Conservation (phyloP, 1,284 basidiomycete genomes). For the Moesziomyces antarcticus region DNA sequence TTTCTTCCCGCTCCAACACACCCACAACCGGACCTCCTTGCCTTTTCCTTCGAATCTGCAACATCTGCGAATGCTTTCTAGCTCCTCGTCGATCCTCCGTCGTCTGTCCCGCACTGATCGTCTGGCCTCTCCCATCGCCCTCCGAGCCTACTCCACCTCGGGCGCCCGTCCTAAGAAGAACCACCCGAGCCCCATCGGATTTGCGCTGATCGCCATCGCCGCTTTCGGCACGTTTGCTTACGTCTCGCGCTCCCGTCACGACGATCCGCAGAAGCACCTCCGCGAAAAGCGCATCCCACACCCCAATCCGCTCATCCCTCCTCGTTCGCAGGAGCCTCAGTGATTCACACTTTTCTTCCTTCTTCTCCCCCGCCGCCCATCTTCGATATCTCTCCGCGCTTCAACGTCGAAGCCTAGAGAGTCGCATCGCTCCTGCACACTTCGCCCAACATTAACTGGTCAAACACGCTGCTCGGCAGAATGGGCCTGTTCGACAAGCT, state of each 20-base stretch:
- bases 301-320: conserved; percentile 63
- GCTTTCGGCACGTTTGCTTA: conserved; percentile 60
- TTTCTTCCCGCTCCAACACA: not conserved
- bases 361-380: not conserved
- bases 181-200: conserved; percentile 58
- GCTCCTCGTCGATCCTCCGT: conserved; percentile 15
- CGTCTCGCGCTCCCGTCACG: conserved; percentile 50
- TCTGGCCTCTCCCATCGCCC: conserved; percentile 8
- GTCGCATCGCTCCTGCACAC: conserved; percentile 18
- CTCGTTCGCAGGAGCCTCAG: conserved; percentile 49
- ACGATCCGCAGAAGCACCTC: conserved; percentile 51
- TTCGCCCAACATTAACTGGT: conserved; percentile 50
- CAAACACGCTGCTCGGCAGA: conserved; percentile 47
- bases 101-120: conserved; percentile 35
- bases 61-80: conserved; percentile 27
- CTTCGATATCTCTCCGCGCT: conserved; percentile 12
- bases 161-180: conserved; percentile 29
- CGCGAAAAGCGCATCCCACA: conserved; percentile 59
- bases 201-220: conserved; percentile 45
- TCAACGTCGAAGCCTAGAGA: conserved; percentile 14
- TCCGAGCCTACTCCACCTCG: conserved; percentile 18
- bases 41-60: not conserved
- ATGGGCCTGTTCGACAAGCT: conserved; percentile 52
- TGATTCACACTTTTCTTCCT: conserved; percentile 1
- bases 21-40: not conserved